Conservation (phyloP, 1,284 basidiomycete species). For the Sporisorium sorghi region DNA sequence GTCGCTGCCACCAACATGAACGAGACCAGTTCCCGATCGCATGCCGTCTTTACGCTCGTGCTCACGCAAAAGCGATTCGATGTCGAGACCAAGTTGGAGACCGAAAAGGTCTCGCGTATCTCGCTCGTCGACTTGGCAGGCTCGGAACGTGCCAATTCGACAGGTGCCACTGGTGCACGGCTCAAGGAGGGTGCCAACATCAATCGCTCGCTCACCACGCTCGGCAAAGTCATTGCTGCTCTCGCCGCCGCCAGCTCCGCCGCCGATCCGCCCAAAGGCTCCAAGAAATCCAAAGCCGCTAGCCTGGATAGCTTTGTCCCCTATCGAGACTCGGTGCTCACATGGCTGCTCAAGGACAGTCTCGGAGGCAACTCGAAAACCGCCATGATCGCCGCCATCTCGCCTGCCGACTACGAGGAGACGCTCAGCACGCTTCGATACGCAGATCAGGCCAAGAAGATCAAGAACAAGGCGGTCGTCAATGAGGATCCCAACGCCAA, state of each 20-base stretch:
- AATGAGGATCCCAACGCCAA: slow-evolving; percentile 99
- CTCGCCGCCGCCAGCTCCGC: slow-evolving; percentile 54
- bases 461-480: slow-evolving; percentile 98
- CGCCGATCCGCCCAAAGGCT: slow-evolving; percentile 45
- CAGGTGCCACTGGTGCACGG: slow-evolving; percentile 66
- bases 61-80: slow-evolving; percentile 60
- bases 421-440: slow-evolving; percentile 94
- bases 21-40: slow-evolving; percentile 64
- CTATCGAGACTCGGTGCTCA: slow-evolving; percentile 64
- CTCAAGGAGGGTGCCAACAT: slow-evolving; percentile 69
- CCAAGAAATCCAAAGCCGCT: slow-evolving; percentile 50
- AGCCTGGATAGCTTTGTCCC: slow-evolving; percentile 62
- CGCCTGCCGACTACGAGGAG: slow-evolving; percentile 97
- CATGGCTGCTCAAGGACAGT: slow-evolving; percentile 71
- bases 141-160: slow-evolving; percentile 67
- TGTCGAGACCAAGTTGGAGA: slow-evolving; percentile 56
- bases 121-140: slow-evolving; percentile 66
- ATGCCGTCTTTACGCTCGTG: slow-evolving; percentile 65
- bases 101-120: slow-evolving; percentile 65
- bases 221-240: slow-evolving; percentile 65
- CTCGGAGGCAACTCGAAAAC: slow-evolving; percentile 69
- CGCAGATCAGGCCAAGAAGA: slow-evolving; percentile 97
- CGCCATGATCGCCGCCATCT: slow-evolving; percentile 87
- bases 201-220: slow-evolving; percentile 59
- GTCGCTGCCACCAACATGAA: slow-evolving; percentile 67